A percentile compares a stretch with the other conserved stretches of the same genome.
phyloP scores from a whole-genome alignment of 495 filamentous ascomycete species.

The Rostrohypoxylon terebratum region DNA sequence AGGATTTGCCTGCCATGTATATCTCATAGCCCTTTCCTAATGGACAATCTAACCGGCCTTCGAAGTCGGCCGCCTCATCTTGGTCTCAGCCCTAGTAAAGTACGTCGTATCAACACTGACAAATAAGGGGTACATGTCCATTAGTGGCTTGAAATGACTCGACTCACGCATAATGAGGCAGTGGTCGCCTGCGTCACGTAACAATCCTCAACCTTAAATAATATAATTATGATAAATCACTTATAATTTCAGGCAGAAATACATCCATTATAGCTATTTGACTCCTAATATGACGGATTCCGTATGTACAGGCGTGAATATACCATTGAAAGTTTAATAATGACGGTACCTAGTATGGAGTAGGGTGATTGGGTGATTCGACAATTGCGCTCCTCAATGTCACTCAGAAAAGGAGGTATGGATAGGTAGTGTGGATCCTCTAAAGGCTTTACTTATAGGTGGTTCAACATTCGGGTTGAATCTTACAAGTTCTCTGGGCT shows the following conservation, averaged over 20 bases:
- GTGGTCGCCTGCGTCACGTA: constrained; percentile 18
- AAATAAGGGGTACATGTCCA: neutral
- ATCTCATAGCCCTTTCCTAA: constrained; percentile 21
- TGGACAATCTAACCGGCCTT: constrained; percentile 22
- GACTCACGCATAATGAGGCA: constrained; percentile 20
- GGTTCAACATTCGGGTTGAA: neutral
- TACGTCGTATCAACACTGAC: neutral
- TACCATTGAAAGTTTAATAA: neutral
- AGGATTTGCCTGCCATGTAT: constrained; percentile 17
- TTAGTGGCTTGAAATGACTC: neutral
- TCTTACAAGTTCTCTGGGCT: neutral
- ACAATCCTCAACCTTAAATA: neutral
- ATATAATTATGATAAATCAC: neutral
- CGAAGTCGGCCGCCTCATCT: constrained; percentile 19
- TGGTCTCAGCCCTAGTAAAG: constrained; percentile 27
- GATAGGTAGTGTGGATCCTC: no score
- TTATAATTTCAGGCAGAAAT: neutral
- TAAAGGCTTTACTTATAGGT: neutral
- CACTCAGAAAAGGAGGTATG: constrained; percentile 24
- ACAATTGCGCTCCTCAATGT: constrained; percentile 25
- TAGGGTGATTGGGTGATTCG: neutral
- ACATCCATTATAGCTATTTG: constrained; percentile 11
- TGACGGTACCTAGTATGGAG: no score
- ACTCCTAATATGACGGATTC: neutral
- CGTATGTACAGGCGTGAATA: neutral